A percentile compares a stretch with the other conserved stretches of the same genome.
phyloP scores from a whole-genome alignment of 139 green algal species.

The Coelastrella sp. region DNA sequence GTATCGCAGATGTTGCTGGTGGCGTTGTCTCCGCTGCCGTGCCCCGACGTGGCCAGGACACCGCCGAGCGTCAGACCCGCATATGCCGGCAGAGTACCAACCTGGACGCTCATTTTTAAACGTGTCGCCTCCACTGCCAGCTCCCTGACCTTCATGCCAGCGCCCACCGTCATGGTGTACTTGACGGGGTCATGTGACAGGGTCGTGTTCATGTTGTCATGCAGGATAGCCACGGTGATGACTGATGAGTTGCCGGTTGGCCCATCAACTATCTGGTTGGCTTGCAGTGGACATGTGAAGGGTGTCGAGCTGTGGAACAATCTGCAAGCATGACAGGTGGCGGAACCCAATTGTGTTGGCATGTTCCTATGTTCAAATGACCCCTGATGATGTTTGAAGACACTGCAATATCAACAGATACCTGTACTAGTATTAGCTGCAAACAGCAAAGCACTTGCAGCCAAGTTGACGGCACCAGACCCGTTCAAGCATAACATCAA shows the following conservation, averaged over 20 bases:
- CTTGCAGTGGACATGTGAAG: conserved; percentile 36
- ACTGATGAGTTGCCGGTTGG: background rate
- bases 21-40: conserved; percentile 35
- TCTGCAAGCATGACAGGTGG: background rate
- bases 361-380: no score
- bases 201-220: conserved; percentile 29
- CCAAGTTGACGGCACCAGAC: background rate
- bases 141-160: conserved; percentile 41
- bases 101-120: conserved; percentile 14
- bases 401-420: background rate
- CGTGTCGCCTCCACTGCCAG: conserved; percentile 1
- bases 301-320: conserved; percentile 40
- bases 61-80: conserved; percentile 34
- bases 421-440: no score
- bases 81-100: conserved; percentile 39
- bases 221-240: conserved; percentile 31
- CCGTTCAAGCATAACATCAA: no score
- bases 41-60: conserved; percentile 1
- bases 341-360: background rate
- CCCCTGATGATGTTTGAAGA: background rate
- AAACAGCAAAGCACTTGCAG: background rate
- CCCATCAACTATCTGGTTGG: background rate
- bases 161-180: conserved; percentile 32
- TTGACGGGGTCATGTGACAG: conserved; percentile 3
- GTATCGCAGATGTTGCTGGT: conserved; percentile 41